Base-by-base conservation (phyloP, 148 eudicot species). In the Chenopodium berlandieri region DNA sequence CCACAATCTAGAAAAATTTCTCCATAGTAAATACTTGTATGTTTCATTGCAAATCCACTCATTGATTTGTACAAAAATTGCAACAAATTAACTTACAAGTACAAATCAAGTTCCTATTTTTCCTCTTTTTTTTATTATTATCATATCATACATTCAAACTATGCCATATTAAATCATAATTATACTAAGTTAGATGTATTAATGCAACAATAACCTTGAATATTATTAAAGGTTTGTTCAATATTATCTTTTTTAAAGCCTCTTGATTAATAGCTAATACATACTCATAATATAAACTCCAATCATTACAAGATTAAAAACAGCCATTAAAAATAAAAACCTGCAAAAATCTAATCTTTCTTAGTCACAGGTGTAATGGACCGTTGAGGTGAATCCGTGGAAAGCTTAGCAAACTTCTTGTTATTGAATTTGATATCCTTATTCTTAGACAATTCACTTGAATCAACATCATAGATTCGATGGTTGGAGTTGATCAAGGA, bases 401-500 rank as follows among this genome's bases (percentile, higher is more conserved):
- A 37, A 17, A 73, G 19, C n/a, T 73, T 48, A 0, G 58, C 58
- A 47, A 11, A 20, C 19, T 73, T 73, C 9, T 69, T 79, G 9
- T 65, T 79, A 22, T 70, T 79, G 68, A 46, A 13, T 73, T 47
- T 47, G 9, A 4, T 47, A 2, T 73, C 76, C 48, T 48, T 73
- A 58, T 73, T 40, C 23, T 63, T 27, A 22, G 74, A 13, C 12
- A 31, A 16, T 52, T 68, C 46, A 78, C 19, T 44, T 1, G 81
- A 67, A n/a, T 22, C 62, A 19, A 2, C 47, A 22, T 14, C 64
- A 64, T 78, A 20, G 81, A 67, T 67, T 58, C 7, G 60, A n/a
- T 66, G 73, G 23, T 68, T 69, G 20, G 74, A 52, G 60, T 79
- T 69, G 73, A 68, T 50, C 40, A 80, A 71, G 9, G n/a, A n/a